Base-by-base conservation (phyloP, 1,284 basidiomycete genomes). In the Rhodotorula sp. region DNA sequence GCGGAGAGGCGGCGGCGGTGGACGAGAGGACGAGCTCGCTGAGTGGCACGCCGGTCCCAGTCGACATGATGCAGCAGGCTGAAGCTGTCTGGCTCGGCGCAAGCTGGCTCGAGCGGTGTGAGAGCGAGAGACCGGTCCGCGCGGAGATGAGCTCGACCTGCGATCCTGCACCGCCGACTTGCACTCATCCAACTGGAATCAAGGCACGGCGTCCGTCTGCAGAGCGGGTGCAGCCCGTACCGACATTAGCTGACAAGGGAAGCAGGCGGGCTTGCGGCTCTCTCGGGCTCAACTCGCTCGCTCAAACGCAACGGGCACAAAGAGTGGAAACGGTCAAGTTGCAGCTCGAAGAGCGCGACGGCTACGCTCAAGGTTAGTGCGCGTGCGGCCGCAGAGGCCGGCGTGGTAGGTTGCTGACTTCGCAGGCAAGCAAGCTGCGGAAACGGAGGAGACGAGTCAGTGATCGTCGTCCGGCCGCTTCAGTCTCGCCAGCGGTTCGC, bases 21-120 rank as follows among this genome's bases (percentile, higher is more conserved):
- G 77, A 72, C 12, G 68, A 65, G 21, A 78, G 67, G 21, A 79
- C 59, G 29, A 76, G 62, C 69, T 79, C 78, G 27, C 37, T 54
- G 13, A 72, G 65, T 19, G 53, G 51, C 3, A 64, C 55, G 15
- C 36, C 21, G 32, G 54, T 37, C 22, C 8, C 13, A 27, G 5
- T n/a, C 34, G 56, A 7, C 55, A 27, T 39, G 36, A n/a, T n/a
- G 56, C 36, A n/a, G 37, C 3, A 15, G 13, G 36, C 13, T 39
- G 27, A 2, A 8, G 2, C 25, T 17, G 36, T 17, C 4, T 19
- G 19, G 44, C 44, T 44, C 44, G 44, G 44, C 36, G 17, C 13
- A 37, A 10, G 56, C 36, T 8, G 15, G 36, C 32, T 7, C 13
- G 15, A 8, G 12, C 25, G 37, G 56, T 12, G 27, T 0, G 36